Evolutionary conservation across 1,284 basidiomycete species (phyloP).

Genomic region (Limonomyces culmigenus): DNA sequence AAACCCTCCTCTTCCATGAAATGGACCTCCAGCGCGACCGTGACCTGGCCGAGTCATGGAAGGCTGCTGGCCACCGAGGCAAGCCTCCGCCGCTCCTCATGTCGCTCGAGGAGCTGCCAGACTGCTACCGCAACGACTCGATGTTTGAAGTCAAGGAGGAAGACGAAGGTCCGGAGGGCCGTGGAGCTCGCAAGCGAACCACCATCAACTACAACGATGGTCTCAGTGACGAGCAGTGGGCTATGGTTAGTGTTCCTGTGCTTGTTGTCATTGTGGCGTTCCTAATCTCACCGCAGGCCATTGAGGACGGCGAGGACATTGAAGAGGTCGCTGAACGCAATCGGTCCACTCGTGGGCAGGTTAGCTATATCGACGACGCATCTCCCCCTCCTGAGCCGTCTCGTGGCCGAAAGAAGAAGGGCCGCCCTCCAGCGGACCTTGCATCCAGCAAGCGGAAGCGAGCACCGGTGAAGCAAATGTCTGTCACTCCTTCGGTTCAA

Average conservation of each 20-base stretch:
- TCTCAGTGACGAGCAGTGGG: conserved; percentile 87
- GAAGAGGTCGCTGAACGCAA: conserved; percentile 53
- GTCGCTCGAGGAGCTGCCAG: conserved; percentile 80
- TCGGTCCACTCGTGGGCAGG: conserved; percentile 41
- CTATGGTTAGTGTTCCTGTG: conserved; percentile 33
- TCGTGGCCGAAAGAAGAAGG: no score
- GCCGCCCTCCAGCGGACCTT: no score
- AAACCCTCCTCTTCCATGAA: conserved; percentile 62
- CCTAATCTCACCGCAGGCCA: conserved; percentile 41
- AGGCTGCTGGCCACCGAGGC: conserved; percentile 58
- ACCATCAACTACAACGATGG: conserved; percentile 92
- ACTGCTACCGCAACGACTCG: conserved; percentile 79
- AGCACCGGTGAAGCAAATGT: conserved; percentile 49
- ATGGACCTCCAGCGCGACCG: conserved; percentile 78
- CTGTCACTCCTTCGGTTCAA: conserved; percentile 56
- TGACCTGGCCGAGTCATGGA: conserved; percentile 58
- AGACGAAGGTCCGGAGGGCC: conserved; percentile 59
- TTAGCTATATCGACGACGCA: conserved; percentile 14
- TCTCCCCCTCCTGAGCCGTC: conserved; percentile 37
- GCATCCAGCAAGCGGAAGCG: conserved; percentile 68
- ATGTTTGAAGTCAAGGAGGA: conserved; percentile 55
- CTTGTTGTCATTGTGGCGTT: neutral
- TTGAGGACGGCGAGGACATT: conserved; percentile 80
- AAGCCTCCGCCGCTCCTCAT: conserved; percentile 72
- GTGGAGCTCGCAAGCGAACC: conserved; percentile 71